Evolutionary conservation across 805 yeast species (phyloP).

Genomic region (Wickerhamomyces xylosicus): DNA sequence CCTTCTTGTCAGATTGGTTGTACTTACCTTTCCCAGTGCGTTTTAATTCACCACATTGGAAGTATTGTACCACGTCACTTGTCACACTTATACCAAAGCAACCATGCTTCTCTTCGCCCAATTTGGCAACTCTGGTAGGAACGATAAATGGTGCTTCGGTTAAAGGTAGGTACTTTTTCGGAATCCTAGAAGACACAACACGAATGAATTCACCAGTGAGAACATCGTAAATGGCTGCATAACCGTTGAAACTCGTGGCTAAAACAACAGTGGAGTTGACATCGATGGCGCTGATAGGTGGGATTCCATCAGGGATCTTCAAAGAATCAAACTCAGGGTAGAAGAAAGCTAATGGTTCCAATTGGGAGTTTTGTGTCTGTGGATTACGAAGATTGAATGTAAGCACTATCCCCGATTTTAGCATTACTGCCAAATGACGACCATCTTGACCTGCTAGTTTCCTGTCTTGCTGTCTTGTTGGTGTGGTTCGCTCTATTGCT

Average conservation of each 20-base stretch:
- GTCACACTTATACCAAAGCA: constrained; percentile 11
- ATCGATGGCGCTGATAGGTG: constrained; percentile 11
- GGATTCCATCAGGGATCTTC: constrained; percentile 8
- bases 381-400: constrained; percentile 11
- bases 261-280: constrained; percentile 15
- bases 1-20: constrained; percentile 7
- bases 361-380: neutral
- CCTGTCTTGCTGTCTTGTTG: neutral
- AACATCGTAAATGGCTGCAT: constrained; percentile 15
- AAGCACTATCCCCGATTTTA: constrained; percentile 6
- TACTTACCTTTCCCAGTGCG: neutral
- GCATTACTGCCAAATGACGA: constrained; percentile 13
- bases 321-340: constrained; percentile 10
- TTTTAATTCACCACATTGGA: constrained; percentile 13
- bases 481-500: constrained; percentile 10
- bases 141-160: constrained; percentile 5
- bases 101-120: constrained; percentile 7
- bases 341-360: constrained; percentile 1
- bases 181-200: constrained; percentile 11
- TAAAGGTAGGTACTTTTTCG: constrained; percentile 8
- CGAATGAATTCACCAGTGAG: constrained; percentile 12
- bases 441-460: constrained; percentile 20
- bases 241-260: constrained; percentile 16
- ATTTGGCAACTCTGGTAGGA: constrained; percentile 9
- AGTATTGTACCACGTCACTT: constrained; percentile 13